phyloP scores from a whole-genome alignment of 768 basidiomycete species.

The Melanogaster broomeanus region DNA sequence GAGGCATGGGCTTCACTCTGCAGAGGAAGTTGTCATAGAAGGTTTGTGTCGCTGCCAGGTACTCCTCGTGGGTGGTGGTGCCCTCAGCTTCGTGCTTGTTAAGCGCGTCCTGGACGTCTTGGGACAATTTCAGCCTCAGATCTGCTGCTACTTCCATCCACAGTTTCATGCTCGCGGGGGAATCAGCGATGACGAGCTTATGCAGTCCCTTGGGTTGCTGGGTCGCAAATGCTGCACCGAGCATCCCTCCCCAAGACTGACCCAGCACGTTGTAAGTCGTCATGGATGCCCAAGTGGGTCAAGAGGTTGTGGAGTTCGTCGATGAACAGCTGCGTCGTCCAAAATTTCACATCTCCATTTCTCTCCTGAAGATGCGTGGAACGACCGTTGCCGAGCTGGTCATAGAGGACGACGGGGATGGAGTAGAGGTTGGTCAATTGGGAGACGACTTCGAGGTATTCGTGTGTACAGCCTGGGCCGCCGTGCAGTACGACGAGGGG shows the following conservation, averaged over 20 bases:
- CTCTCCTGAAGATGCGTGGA: conserved; percentile 58
- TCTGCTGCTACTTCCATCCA: conserved; percentile 38
- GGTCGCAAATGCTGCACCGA: conserved; percentile 36
- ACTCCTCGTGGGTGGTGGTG: conserved; percentile 45
- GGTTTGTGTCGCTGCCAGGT: conserved; percentile 40
- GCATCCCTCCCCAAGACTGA: conserved; percentile 48
- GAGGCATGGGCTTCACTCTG: conserved; percentile 46
- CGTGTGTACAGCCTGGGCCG: conserved; percentile 50
- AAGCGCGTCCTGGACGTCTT: conserved; percentile 40
- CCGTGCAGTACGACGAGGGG: conserved; percentile 57
- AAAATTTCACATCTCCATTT: conserved; percentile 43
- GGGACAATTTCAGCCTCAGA: conserved; percentile 39
- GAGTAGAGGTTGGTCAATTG: conserved; percentile 36
- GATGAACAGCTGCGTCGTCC: conserved; percentile 51
- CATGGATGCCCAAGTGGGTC: conserved; percentile 43
- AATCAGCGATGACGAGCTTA: conserved; percentile 46
- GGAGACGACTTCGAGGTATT: conserved; percentile 41
- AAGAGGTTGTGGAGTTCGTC: conserved; percentile 52
- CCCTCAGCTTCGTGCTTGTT: conserved; percentile 47
- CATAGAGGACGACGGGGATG: conserved; percentile 56
- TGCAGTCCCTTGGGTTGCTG: conserved; percentile 47
- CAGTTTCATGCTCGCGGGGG: conserved; percentile 46
- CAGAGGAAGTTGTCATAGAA: conserved; percentile 49
- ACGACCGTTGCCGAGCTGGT: conserved; percentile 55
- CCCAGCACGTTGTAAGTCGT: conserved; percentile 45